A percentile compares a stretch with the other conserved stretches of the same genome.
phyloP scores from a whole-genome alignment of 352 stramenopile genomes.

The Globisporangium uncinulatum region DNA sequence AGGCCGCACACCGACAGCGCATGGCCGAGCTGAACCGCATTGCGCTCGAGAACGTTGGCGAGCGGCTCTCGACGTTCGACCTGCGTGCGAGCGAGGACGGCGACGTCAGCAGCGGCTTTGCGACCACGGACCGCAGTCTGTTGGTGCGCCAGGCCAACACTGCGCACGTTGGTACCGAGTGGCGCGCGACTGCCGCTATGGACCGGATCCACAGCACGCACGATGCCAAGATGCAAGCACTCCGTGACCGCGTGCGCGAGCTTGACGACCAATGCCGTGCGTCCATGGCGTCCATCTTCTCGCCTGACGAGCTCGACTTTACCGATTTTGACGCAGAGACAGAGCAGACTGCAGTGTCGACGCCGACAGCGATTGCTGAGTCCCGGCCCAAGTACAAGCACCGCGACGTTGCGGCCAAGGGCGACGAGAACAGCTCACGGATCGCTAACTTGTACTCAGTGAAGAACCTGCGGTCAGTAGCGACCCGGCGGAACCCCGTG shows the following conservation, averaged over 20 bases:
- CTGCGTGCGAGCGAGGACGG: constrained; percentile 5
- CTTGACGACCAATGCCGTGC: constrained; percentile 52
- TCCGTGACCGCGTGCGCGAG: constrained; percentile 32
- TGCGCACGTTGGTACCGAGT: constrained; percentile 19
- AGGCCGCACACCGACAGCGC: constrained; percentile 37
- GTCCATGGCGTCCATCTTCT: constrained; percentile 49
- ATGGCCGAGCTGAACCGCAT: constrained; percentile 57
- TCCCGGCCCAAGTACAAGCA: constrained; percentile 12
- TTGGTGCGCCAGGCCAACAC: constrained; percentile 9
- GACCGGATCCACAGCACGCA: constrained; percentile 37
- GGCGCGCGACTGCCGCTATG: constrained; percentile 42
- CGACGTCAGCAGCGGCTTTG: neutral
- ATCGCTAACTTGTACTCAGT: constrained; percentile 16
- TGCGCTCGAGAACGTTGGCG: constrained; percentile 36
- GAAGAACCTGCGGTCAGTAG: constrained; percentile 9
- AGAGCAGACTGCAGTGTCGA: neutral
- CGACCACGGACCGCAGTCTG: neutral
- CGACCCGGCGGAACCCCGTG: constrained; percentile 12
- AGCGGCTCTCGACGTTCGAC: constrained; percentile 31
- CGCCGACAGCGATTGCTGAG: neutral
- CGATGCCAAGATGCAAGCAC: constrained; percentile 35
- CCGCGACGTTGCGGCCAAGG: neutral
- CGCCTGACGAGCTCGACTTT: constrained; percentile 42
- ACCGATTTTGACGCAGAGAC: constrained; percentile 20
- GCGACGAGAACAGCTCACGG: constrained; percentile 14